Evolutionary conservation across 2,329 filamentous ascomycete species (phyloP).

Genomic region (Penicillium thymicola): DNA sequence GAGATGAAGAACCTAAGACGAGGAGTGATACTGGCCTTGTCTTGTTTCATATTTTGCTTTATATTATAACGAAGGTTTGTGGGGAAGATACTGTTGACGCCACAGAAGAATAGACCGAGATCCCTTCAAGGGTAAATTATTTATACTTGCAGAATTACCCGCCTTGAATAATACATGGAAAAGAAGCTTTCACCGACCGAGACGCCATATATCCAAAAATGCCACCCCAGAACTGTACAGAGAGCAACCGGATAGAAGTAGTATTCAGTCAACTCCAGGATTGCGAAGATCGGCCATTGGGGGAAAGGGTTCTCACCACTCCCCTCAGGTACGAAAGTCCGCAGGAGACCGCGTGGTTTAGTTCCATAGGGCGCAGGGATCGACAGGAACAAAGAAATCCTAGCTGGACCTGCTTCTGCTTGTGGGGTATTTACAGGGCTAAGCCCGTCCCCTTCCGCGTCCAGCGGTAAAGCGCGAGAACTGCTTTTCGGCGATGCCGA

Average conservation of each 20-base stretch:
- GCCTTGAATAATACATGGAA: neutral
- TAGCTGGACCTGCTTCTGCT: neutral
- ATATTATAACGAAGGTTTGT: neutral
- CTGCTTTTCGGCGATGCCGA: constrained; percentile 76
- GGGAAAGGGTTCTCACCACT: neutral
- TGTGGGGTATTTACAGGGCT: constrained; percentile 46
- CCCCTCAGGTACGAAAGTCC: neutral
- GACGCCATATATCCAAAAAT: neutral
- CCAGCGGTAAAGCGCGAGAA: constrained; percentile 84
- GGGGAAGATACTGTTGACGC: neutral
- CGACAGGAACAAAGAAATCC: constrained; percentile 4
- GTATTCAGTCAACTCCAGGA: neutral
- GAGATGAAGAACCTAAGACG: neutral
- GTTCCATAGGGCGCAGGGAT: neutral
- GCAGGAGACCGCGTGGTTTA: neutral
- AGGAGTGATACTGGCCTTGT: neutral
- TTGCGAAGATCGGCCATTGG: neutral
- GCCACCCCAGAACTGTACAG: neutral
- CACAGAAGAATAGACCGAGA: neutral
- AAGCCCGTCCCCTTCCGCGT: constrained; percentile 85
- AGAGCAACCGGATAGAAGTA: neutral
- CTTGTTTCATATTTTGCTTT: neutral
- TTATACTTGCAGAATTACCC: neutral
- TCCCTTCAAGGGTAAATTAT: neutral
- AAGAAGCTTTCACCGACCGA: neutral